Percentiles rank a stretch among this genome's conserved stretches.
Conservation (phyloP, 139 green algal species). For the Tetradesmus lagerheimii region DNA sequence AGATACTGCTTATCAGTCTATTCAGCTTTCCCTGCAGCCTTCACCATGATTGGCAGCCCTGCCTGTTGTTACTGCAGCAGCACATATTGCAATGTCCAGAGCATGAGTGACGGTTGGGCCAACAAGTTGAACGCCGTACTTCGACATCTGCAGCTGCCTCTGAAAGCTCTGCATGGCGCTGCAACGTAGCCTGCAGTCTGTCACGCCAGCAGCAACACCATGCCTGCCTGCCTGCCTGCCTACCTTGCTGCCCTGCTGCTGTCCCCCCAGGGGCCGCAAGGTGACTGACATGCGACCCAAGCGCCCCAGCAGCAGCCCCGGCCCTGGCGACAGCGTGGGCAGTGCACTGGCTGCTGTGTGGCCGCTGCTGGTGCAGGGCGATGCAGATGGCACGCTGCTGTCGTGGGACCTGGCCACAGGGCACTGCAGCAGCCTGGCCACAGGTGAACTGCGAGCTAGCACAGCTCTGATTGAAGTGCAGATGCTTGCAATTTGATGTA, state of each 20-base stretch:
- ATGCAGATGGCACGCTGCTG: conserved; percentile 74
- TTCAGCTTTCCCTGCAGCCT: too few relatives aligned
- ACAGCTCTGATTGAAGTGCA: too few relatives aligned
- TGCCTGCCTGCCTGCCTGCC: neutral
- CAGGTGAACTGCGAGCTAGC: too few relatives aligned
- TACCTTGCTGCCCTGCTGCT: neutral
- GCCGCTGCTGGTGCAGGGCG: conserved; percentile 71
- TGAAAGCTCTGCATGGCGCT: too few relatives aligned
- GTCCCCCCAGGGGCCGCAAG: conserved; percentile 36
- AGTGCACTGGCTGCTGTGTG: conserved; percentile 71
- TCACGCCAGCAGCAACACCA: conserved; percentile 20
- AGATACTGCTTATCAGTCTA: neutral
- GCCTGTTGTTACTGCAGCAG: too few relatives aligned
- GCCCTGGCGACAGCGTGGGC: conserved; percentile 60
- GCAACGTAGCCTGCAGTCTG: conserved; percentile 36
- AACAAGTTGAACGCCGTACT: too few relatives aligned
- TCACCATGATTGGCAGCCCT: too few relatives aligned
- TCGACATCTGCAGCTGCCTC: too few relatives aligned
- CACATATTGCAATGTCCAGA: too few relatives aligned
- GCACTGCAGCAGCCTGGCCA: conserved; percentile 49
- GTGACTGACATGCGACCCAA: conserved; percentile 73
- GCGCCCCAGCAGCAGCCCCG: conserved; percentile 58
- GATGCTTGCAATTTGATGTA: too few relatives aligned
- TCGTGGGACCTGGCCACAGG: conserved; percentile 78
- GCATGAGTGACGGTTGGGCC: too few relatives aligned